phyloP scores from a whole-genome alignment of 2,329 filamentous ascomycete genomes.

The Dothiorella sarmentorum region DNA sequence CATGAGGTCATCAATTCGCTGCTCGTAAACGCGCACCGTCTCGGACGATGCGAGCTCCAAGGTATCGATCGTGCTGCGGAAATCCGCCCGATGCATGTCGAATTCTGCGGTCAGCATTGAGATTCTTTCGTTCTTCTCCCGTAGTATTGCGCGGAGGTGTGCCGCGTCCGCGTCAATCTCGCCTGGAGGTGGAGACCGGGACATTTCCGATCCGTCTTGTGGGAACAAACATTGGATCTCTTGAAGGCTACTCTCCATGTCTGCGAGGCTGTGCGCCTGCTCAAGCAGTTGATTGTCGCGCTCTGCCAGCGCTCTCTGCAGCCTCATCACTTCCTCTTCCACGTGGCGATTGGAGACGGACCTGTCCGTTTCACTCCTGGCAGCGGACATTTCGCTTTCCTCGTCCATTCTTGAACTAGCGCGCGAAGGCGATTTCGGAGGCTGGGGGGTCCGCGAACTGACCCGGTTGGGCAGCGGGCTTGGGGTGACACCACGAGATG shows the following conservation, averaged over 20 bases:
- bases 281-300: constrained; percentile 85
- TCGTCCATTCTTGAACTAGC: constrained; percentile 45
- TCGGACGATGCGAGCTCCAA: constrained; percentile 93
- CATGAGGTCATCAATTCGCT: constrained; percentile 81
- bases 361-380: constrained; percentile 25
- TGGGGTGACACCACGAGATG: constrained; percentile 59
- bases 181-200: constrained; percentile 43
- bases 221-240: constrained; percentile 75
- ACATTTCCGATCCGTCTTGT: constrained; percentile 47
- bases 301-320: constrained; percentile 64
- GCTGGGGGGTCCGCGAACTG: constrained; percentile 37
- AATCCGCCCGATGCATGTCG: constrained; percentile 90
- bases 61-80: constrained; percentile 93
- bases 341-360: constrained; percentile 21
- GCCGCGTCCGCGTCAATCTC: constrained; percentile 61
- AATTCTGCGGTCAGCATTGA: constrained; percentile 90
- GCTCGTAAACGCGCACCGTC: constrained; percentile 93
- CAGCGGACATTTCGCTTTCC: constrained; percentile 33
- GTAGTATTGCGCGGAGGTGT: constrained; percentile 75
- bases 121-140: constrained; percentile 97
- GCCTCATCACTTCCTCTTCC: constrained; percentile 11
- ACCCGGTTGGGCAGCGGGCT: constrained; percentile 61
- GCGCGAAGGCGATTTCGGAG: constrained; percentile 45
- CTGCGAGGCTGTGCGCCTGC: constrained; percentile 73
- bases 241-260: constrained; percentile 86